A percentile compares a stretch with the other conserved stretches of the same genome.
These are phyloP conservation scores for Phytopythium boreale DNA, from an alignment of 352 stramenopile species.

Conservation along the genomic window DNA sequence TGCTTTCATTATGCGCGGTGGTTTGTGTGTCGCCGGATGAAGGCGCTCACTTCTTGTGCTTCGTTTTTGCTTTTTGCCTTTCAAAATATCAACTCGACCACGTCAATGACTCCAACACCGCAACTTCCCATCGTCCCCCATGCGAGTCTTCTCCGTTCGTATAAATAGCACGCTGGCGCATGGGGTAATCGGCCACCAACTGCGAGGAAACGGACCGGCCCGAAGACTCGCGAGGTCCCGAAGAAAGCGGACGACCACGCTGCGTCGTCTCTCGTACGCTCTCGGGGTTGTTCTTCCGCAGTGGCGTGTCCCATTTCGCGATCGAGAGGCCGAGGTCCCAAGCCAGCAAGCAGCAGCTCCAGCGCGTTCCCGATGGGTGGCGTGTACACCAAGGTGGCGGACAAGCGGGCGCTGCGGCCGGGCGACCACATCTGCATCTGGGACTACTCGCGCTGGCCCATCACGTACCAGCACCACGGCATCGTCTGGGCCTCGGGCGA, in stretches of 20 bases:
- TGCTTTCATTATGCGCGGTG: not conserved
- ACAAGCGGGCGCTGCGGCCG: slow-evolving; percentile 50
- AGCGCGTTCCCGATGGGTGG: slow-evolving; percentile 33
- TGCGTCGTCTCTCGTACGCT: not conserved
- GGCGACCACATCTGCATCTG: slow-evolving; percentile 77
- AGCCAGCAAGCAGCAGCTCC: not conserved
- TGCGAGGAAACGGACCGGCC: not conserved
- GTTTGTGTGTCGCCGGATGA: not conserved
- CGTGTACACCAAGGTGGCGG: slow-evolving; percentile 63
- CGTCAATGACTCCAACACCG: not conserved
- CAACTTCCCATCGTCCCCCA: not conserved
- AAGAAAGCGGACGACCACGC: not conserved
- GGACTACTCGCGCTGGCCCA: slow-evolving; percentile 72
- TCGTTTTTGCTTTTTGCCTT: not conserved
- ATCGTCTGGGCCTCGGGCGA: slow-evolving; percentile 64
- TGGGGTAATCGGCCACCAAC: not conserved
- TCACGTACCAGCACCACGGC: slow-evolving; percentile 76
- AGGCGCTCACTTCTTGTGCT: not conserved
- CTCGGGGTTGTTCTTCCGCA: not conserved
- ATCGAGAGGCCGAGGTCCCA: not conserved
- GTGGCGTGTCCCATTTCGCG: not conserved
- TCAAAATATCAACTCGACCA: too few species aligned
- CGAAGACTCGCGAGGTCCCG: too few species aligned
- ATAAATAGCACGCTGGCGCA: not conserved
- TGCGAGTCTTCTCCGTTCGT: not conserved